Base-by-base conservation (phyloP, 768 basidiomycete species). In the Rhizopogon vulgaris region DNA sequence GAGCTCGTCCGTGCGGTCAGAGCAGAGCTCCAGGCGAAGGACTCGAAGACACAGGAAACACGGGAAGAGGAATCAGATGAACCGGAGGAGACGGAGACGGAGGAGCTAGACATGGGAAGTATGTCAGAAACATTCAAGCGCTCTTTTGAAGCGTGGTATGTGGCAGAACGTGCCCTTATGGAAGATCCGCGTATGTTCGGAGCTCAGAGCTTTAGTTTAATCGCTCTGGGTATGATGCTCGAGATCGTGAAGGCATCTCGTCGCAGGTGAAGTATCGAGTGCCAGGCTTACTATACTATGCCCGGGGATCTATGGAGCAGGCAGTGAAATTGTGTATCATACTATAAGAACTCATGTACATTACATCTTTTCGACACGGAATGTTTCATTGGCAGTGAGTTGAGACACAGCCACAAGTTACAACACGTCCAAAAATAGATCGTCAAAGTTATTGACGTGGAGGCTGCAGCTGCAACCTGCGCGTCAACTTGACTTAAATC, bases 71-170 rank as follows among this genome's bases (percentile, higher is more conserved):
- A 22, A 22, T 22, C 22, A 22, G 22, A 22, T 22, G 58, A 69
- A 5, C 60, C 70, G 8, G 57, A 56, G 22, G 53, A 56, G 4
- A 54, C 64, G 51, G 54, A 69, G 22, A 22, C 18, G 2, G 58
- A 70, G 54, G 46, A 62, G 38, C n/a, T n/a, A n/a, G n/a, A n/a
- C n/a, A n/a, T n/a, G n/a, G 66, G 61, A 24, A 64, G 62, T 17
- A 58, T 65, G 4, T 66, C 58, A 1, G 63, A 58, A 42, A 52
- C 55, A 38, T 73, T 75, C 53, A 60, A 56, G 53, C 73, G 76
- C 15, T 69, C 73, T 12, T 77, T 71, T 70, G 71, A 70, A 1
- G 78, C 67, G 0, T 78, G 77, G 78, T 55, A 63, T 5, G 69
- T 69, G 6, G 71, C 73, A 0, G 69, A 70, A 54, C 63, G 59